Evolutionary conservation across 257 asterid species (phyloP).

Genomic region (Craterostigma plantagineum): DNA sequence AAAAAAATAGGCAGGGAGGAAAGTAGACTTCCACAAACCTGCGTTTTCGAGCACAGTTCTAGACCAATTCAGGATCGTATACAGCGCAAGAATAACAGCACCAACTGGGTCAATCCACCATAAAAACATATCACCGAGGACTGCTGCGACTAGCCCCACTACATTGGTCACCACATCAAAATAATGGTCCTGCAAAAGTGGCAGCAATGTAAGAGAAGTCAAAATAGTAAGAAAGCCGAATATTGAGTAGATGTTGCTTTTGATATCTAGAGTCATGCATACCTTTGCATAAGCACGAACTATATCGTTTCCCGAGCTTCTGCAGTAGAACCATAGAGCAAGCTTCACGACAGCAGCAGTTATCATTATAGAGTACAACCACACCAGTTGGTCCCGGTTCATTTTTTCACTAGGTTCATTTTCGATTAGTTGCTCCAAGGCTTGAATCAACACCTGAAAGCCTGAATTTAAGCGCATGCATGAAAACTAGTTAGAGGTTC

Average conservation of each 20-base stretch:
- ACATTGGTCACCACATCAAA: slow-evolving; percentile 86
- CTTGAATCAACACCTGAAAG: slow-evolving; percentile 77
- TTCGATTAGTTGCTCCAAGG: slow-evolving; percentile 43
- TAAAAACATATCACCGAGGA: slow-evolving; percentile 58
- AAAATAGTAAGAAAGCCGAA: no score
- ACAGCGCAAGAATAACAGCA: slow-evolving; percentile 69
- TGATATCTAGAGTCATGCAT: neutral
- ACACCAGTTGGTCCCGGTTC: slow-evolving; percentile 36
- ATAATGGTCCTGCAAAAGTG: slow-evolving; percentile 57
- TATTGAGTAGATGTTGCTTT: no score
- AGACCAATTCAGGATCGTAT: slow-evolving; percentile 74
- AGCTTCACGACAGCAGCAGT: slow-evolving; percentile 62
- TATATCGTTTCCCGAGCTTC: slow-evolving; percentile 55
- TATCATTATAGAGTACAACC: slow-evolving; percentile 73
- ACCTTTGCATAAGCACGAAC: slow-evolving; percentile 96
- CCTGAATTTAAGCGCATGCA: no score
- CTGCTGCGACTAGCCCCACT: slow-evolving; percentile 71
- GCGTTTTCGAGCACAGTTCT: slow-evolving; percentile 83
- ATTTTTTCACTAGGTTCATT: slow-evolving; percentile 36
- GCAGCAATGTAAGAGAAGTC: no score
- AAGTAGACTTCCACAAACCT: slow-evolving; percentile 21
- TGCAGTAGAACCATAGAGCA: slow-evolving; percentile 81
- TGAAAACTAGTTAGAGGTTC: no score
- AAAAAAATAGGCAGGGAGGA: no score
- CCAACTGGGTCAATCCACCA: slow-evolving; percentile 95